Conservation (phyloP, 805 yeast genomes). For the Blastobotrys terrestris region DNA sequence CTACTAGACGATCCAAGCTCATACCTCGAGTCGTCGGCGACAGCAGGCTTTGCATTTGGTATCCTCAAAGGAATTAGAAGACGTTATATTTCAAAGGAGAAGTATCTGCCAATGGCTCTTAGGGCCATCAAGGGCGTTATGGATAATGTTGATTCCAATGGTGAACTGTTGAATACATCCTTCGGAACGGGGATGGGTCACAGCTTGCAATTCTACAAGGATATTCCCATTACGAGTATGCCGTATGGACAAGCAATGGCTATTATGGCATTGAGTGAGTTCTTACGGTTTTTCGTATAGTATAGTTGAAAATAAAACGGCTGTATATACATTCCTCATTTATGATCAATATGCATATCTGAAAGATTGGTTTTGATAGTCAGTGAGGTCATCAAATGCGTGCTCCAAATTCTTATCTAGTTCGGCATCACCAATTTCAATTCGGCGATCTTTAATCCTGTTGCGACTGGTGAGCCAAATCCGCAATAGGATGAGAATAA, state of each 20-base stretch:
- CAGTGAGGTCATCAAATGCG: slow-evolving; percentile 13
- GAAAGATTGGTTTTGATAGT: slow-evolving; percentile 11
- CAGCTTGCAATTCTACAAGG: slow-evolving; percentile 31
- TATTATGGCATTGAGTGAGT: slow-evolving; percentile 35
- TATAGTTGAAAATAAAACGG: background rate
- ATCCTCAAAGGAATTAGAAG: slow-evolving; percentile 31
- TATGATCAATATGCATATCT: slow-evolving; percentile 3
- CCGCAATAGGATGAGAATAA: background rate
- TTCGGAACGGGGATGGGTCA: slow-evolving; percentile 36
- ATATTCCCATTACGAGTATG: slow-evolving; percentile 33
- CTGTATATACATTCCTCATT: too few species aligned
- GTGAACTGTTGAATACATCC: slow-evolving; percentile 33
- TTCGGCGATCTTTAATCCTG: background rate
- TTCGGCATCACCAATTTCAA: background rate
- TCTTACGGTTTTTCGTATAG: slow-evolving; percentile 6
- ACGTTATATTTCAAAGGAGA: slow-evolving; percentile 22
- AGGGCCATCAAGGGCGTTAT: slow-evolving; percentile 32
- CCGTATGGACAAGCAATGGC: slow-evolving; percentile 37
- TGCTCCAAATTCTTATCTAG: background rate
- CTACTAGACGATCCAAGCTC: slow-evolving; percentile 30
- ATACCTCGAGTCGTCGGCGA: slow-evolving; percentile 32
- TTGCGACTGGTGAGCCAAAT: background rate
- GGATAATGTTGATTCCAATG: slow-evolving; percentile 27
- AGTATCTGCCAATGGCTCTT: slow-evolving; percentile 27
- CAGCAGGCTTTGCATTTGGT: slow-evolving; percentile 36